phyloP scores from a whole-genome alignment of 1,284 basidiomycete genomes.

The Taiwanofungus camphoratus region DNA sequence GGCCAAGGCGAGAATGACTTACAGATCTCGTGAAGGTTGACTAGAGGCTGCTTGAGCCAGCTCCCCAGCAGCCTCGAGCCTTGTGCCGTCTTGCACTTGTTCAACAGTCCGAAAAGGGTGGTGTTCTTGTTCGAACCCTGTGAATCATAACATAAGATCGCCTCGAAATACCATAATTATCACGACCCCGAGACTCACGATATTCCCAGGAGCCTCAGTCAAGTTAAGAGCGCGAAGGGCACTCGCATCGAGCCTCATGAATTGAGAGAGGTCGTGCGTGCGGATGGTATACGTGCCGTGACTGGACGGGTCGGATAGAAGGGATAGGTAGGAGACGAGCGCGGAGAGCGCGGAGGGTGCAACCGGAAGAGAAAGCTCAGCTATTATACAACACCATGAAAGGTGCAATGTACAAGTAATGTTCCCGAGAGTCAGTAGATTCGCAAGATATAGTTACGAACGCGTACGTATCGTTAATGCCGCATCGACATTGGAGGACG shows the following conservation, averaged over 20 bases:
- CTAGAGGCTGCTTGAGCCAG: constrained; percentile 96
- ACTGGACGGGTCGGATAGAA: constrained; percentile 80
- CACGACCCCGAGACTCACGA: constrained; percentile 22
- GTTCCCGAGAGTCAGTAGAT: too few relatives aligned
- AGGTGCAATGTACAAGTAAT: neutral
- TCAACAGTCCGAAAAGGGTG: constrained; percentile 85
- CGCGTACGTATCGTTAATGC: constrained; percentile 42
- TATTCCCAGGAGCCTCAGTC: constrained; percentile 47
- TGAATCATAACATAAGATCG: too few relatives aligned
- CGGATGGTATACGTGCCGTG: constrained; percentile 78
- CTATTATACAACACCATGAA: constrained; percentile 32
- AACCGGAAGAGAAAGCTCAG: constrained; percentile 74
- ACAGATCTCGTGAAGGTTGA: constrained; percentile 93
- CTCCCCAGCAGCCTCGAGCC: constrained; percentile 86
- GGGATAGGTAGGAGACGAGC: constrained; percentile 77
- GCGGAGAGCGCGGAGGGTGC: constrained; percentile 83
- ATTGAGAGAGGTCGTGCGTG: constrained; percentile 90
- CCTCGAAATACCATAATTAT: too few relatives aligned
- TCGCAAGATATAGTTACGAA: neutral
- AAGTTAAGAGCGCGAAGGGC: constrained; percentile 89
- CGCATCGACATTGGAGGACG: constrained; percentile 43
- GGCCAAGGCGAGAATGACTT: constrained; percentile 28
- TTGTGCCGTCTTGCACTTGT: constrained; percentile 96
- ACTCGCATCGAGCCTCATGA: constrained; percentile 94
- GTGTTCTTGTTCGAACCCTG: constrained; percentile 70